Evolutionary conservation across 352 stramenopile species (phyloP), one percentile per base, ranked within the genome.

Genomic region (Phytopythium vexans): DNA sequence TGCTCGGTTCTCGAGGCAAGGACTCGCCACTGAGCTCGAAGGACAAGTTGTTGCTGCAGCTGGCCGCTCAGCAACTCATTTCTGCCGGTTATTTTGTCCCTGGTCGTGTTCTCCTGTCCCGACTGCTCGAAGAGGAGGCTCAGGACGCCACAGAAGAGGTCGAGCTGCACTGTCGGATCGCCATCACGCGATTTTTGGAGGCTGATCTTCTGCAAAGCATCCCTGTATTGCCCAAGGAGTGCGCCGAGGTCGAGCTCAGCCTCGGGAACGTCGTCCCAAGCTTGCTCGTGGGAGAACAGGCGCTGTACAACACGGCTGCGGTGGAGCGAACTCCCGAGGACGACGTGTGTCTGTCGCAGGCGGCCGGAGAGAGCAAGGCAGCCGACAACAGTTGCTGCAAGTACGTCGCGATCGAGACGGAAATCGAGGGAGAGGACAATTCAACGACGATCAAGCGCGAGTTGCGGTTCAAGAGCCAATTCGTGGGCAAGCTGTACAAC

Each of bases 401-500:
- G 48, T 10, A 49, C 50, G 0, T 27, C 50, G 12, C 47, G 42
- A 7, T 8, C 37, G 11, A 35, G 33, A 11, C 59, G 51, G 34
- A 68, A 56, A 8, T 47, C 2, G 21, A 27, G 21, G 21, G 21
- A 27, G 21, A 27, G 21, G 21, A 27, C 21, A 27, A 27, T 27
- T 27, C 21, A 2, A 27, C 21, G 21, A 37, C 49, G 31, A 41
- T 8, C 14, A 39, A 57, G 8, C 12, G 50, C 45, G 1, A 7
- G 6, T 39, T 66, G 16, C 39, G 50, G 6, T 86, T 75, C 43
- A 64, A 52, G n/a, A 83, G 64, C 39, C 16, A 41, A 7, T 82
- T 83, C 41, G 62, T 70, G 10, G 54, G 74, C 39, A 72, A 85
- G 45, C 46, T 85, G 2, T 84, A 72, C 42, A 48, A 85, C 12